Percentiles rank a stretch among this genome's conserved stretches.
Conservation (phyloP, 805 yeast genomes). For the Kluyveromyces lactis region DNA sequence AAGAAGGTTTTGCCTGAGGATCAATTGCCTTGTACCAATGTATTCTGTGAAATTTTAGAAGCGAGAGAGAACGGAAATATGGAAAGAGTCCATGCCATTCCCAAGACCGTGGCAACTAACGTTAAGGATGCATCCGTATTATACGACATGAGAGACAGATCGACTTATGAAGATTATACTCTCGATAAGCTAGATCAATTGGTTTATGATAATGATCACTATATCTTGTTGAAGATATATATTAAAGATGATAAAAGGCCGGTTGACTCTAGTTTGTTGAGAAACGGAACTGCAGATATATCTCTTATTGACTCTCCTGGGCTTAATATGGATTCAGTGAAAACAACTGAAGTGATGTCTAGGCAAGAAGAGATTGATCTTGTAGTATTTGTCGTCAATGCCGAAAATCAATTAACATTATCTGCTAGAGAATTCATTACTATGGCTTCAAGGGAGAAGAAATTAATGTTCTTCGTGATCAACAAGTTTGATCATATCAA, state of each 20-base stretch:
- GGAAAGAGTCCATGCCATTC: slow-evolving; percentile 92
- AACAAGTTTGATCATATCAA: slow-evolving; percentile 83
- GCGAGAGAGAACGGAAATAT: slow-evolving; percentile 62
- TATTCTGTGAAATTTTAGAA: slow-evolving; percentile 90
- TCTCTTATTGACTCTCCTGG: slow-evolving; percentile 97
- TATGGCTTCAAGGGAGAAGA: slow-evolving; percentile 84
- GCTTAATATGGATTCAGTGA: slow-evolving; percentile 82
- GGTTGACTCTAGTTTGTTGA: slow-evolving; percentile 59
- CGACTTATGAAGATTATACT: slow-evolving; percentile 51
- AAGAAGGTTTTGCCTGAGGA: slow-evolving; percentile 83
- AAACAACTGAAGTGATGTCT: slow-evolving; percentile 90
- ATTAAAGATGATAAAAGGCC: slow-evolving; percentile 60
- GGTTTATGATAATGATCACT: slow-evolving; percentile 67
- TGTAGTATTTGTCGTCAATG: slow-evolving; percentile 91
- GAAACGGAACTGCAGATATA: slow-evolving; percentile 88
- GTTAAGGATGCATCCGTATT: slow-evolving; percentile 20
- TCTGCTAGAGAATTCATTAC: slow-evolving; percentile 91
- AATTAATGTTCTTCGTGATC: slow-evolving; percentile 87
- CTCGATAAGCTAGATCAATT: slow-evolving; percentile 55
- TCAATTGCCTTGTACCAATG: slow-evolving; percentile 96
- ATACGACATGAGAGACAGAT: slow-evolving; percentile 42
- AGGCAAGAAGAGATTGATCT: slow-evolving; percentile 96
- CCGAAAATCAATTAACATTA: slow-evolving; percentile 91
- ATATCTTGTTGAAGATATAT: slow-evolving; percentile 68
- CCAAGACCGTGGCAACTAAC: slow-evolving; percentile 35